phyloP scores from a whole-genome alignment of 768 basidiomycete genomes.

The Macrocybe gigantea region DNA sequence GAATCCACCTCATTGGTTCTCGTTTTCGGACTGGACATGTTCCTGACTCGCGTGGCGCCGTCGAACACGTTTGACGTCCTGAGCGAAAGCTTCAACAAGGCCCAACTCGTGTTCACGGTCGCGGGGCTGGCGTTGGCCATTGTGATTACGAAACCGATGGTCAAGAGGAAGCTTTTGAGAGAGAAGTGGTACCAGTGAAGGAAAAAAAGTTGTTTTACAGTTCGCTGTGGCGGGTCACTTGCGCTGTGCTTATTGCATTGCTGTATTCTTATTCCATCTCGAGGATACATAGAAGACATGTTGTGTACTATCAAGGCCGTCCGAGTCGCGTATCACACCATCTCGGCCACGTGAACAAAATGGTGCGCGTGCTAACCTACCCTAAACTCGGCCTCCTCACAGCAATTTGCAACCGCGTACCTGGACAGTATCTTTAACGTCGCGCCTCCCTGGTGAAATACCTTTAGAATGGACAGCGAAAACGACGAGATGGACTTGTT shows the following conservation, averaged over 20 bases:
- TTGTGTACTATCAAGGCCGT: no score
- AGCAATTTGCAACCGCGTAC: no score
- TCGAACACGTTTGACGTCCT: slow-evolving; percentile 92
- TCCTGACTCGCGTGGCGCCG: slow-evolving; percentile 79
- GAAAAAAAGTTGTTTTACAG: neutral
- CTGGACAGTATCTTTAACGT: no score
- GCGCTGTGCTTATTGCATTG: no score
- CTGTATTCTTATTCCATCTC: neutral
- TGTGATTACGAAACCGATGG: slow-evolving; percentile 77
- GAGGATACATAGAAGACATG: no score
- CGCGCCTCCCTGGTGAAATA: no score
- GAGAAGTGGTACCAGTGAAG: slow-evolving; percentile 68
- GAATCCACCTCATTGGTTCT: slow-evolving; percentile 92
- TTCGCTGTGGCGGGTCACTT: neutral
- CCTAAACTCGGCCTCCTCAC: no score
- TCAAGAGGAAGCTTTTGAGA: slow-evolving; percentile 56
- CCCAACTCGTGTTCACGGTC: slow-evolving; percentile 82
- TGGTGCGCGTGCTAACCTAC: no score
- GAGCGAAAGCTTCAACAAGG: slow-evolving; percentile 89
- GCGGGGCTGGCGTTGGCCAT: slow-evolving; percentile 69
- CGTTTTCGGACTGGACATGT: slow-evolving; percentile 84
- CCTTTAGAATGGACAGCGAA: no score
- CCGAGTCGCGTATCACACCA: no score
- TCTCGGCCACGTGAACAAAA: no score
- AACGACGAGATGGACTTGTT: no score